phyloP scores from a whole-genome alignment of 1,139 yeast genomes.

The Wickerhamomyces sp. region DNA sequence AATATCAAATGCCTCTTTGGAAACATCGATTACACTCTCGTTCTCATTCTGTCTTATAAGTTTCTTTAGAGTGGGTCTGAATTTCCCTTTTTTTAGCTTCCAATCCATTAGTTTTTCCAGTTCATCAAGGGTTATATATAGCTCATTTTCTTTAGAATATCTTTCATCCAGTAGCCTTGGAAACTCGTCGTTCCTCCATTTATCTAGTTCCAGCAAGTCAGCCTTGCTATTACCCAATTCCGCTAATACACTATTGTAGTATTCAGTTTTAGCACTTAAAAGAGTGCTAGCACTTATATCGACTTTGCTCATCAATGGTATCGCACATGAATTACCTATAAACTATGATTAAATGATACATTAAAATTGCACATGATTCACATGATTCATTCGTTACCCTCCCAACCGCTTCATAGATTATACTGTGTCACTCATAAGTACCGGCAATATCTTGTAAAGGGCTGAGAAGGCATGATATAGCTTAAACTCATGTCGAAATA shows the following conservation, averaged over 20 bases:
- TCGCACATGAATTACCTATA: not conserved
- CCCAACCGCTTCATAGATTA: too few relatives aligned
- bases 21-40: constrained; percentile 7
- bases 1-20: constrained; percentile 11
- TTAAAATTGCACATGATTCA: too few relatives aligned
- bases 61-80: constrained; percentile 21
- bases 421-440: too few relatives aligned
- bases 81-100: constrained; percentile 24
- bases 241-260: constrained; percentile 9
- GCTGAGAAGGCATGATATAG: too few relatives aligned
- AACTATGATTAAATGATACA: too few relatives aligned
- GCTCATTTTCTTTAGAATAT: constrained; percentile 1
- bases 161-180: constrained; percentile 7
- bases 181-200: constrained; percentile 16
- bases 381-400: too few relatives aligned
- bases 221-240: constrained; percentile 4
- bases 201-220: constrained; percentile 12
- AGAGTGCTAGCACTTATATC: constrained; percentile 5
- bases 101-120: constrained; percentile 21
- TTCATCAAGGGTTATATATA: constrained; percentile 15
- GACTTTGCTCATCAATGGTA: too few relatives aligned
- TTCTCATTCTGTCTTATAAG: constrained; percentile 18
- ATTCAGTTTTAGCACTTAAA: constrained; percentile 2
- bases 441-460: too few relatives aligned
- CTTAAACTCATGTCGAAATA: too few relatives aligned